Evolutionary conservation across 352 stramenopile species (phyloP).

Genomic region (Phytopythium sindhum): DNA sequence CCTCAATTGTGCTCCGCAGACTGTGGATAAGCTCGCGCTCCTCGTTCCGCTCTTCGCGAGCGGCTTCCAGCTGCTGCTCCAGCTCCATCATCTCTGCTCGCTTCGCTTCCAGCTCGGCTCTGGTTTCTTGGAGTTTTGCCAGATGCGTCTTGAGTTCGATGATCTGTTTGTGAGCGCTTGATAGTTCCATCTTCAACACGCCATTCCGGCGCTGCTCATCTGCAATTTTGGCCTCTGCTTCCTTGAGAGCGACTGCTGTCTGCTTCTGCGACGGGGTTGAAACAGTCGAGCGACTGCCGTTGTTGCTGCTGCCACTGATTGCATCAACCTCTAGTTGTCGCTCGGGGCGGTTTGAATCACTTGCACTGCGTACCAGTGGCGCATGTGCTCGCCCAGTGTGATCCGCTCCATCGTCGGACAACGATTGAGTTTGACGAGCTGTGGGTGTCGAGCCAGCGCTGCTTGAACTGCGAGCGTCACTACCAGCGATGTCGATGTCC

Average conservation of each 20-base stretch:
- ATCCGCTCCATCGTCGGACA: neutral
- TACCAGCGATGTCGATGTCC: neutral
- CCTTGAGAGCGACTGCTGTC: conserved; percentile 15
- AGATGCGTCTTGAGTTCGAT: conserved; percentile 45
- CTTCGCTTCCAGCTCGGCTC: neutral
- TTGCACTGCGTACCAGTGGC: neutral
- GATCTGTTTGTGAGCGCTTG: conserved; percentile 50
- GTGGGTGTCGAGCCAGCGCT: neutral
- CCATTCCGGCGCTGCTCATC: conserved; percentile 40
- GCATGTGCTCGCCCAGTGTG: neutral
- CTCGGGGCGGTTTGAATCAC: neutral
- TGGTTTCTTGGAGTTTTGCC: conserved; percentile 17
- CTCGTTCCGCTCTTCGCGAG: conserved; percentile 40
- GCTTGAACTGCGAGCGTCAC: neutral
- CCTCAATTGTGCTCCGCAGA: conserved; percentile 48
- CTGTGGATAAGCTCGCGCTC: conserved; percentile 59
- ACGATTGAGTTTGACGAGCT: neutral
- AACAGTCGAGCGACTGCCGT: neutral
- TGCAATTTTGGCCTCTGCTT: conserved; percentile 46
- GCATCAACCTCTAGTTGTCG: neutral
- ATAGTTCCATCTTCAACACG: conserved; percentile 43
- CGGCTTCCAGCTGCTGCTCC: conserved; percentile 31
- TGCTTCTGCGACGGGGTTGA: neutral
- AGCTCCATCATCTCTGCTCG: conserved; percentile 17
- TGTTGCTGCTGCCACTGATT: neutral